These are phyloP conservation scores for Verticillium klebahnii DNA, from an alignment of 2,329 filamentous ascomycete species.

Conservation along the genomic window DNA sequence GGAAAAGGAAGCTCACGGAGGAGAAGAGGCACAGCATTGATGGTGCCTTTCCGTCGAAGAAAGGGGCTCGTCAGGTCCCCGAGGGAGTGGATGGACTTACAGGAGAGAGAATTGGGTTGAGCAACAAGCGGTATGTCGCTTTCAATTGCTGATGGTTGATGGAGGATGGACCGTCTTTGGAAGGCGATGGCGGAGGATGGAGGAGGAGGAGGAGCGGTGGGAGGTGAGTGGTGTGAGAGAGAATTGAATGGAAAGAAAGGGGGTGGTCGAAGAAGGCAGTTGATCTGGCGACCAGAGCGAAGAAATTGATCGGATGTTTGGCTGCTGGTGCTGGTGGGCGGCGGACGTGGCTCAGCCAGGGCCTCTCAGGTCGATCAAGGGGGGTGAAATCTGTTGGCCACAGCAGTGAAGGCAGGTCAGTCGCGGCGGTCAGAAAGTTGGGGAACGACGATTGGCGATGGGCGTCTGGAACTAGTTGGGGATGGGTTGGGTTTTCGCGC, in stretches of 20 bases:
- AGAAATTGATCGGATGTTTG: background rate
- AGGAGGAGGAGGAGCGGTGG: background rate
- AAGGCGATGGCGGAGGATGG: background rate
- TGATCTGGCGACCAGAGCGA: conserved; percentile 4
- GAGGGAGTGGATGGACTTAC: background rate
- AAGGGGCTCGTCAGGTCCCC: background rate
- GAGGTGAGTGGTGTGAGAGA: conserved; percentile 4
- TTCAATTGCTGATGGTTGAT: background rate
- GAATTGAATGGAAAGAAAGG: conserved; percentile 8
- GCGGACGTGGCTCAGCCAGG: conserved; percentile 1
- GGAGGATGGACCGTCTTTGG: background rate
- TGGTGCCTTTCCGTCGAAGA: background rate
- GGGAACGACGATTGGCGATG: background rate
- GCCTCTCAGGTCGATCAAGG: background rate
- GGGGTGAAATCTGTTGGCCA: background rate
- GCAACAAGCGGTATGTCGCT: background rate
- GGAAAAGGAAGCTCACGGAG: conserved; percentile 1
- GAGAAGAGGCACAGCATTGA: conserved; percentile 1
- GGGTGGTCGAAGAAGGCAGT: conserved; percentile 9
- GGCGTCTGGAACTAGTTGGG: background rate
- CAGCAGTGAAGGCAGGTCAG: background rate
- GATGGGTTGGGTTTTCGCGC: background rate
- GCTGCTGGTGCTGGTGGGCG: conserved; percentile 2
- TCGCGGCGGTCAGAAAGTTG: background rate
- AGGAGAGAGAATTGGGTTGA: background rate